Evolutionary conservation across 192 early-diverging fungal species (phyloP), one percentile per base, ranked within the genome.

Genomic region (Coemansia sp.): DNA sequence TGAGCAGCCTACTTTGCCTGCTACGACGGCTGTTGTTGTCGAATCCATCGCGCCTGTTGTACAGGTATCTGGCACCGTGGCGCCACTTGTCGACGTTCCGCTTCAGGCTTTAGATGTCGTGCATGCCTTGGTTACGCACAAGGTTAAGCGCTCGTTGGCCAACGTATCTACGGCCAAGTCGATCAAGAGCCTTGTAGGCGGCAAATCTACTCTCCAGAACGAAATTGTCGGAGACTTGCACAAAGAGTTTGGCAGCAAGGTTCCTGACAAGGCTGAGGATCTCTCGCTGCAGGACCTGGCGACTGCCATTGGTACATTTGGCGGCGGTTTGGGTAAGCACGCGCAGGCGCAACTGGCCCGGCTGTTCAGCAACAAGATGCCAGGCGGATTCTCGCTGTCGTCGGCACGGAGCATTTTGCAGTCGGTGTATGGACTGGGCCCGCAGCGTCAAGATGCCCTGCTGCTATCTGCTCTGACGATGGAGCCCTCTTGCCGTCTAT

Each of bases 171-270:
- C 88, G 34, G 72, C 75, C 61, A 94, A 77, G 79, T 86, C 89
- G 41, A 67, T 66, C 7, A 65, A 94, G 81, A 92, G 91, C 64
- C 85, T 94, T 19, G 92, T 94, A 41, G 92, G 89, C 48, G 91
- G 93, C 70, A 94, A 94, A 78, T 92, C 91, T 9, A 97, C 93
- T 38, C 86, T 98, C 27, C 95, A 98, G 74, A 98, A 98, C 86
- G 96, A 98, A 70, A 94, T 98, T 44, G 83, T 98, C 59, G 96
- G 95, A 75, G 95, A 96, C 74, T 78, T 98, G 46, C 92, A 91
- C 63, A 95, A 93, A 67, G 96, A 98, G 80, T 95, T 98, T 85
- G 89, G 89, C 67, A 86, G 82, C 58, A 87, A 84, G 60, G 85
- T 94, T 60, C 92, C 94, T 19, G 95, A 96, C 74, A 95, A 94